phyloP scores from a whole-genome alignment of 1,284 basidiomycete species.

The Rhodotorula sp. region DNA sequence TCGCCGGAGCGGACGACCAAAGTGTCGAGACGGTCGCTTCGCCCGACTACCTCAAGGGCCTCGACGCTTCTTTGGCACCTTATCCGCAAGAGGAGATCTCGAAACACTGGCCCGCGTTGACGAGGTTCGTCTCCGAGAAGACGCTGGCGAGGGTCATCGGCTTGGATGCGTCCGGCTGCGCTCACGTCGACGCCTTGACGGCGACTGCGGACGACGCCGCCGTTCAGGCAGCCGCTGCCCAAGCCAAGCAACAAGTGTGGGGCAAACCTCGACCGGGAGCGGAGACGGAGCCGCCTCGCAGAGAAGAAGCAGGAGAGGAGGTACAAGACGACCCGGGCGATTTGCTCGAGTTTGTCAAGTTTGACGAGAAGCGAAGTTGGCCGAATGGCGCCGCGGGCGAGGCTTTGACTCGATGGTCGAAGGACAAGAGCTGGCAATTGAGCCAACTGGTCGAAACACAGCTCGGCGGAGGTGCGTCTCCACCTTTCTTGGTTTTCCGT shows the following conservation, averaged over 20 bases:
- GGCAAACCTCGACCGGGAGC: constrained; percentile 10
- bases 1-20: background rate
- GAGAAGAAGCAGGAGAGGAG: constrained; percentile 7
- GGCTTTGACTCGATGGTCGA: constrained; percentile 50
- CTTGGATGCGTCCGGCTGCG: constrained; percentile 45
- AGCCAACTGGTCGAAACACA: constrained; percentile 44
- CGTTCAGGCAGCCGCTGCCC: background rate
- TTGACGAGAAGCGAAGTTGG: constrained; percentile 53
- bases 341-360: constrained; percentile 47
- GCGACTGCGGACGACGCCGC: constrained; percentile 31
- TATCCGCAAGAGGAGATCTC: constrained; percentile 49
- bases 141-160: constrained; percentile 48
- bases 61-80: constrained; percentile 51
- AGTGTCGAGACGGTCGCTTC: constrained; percentile 26
- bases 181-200: constrained; percentile 44
- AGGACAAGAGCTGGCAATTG: constrained; percentile 53
- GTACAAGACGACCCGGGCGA: constrained; percentile 24
- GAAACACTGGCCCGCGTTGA: constrained; percentile 48
- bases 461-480: constrained; percentile 47
- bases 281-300: constrained; percentile 6
- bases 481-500: too few relatives aligned
- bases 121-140: constrained; percentile 40
- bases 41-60: constrained; percentile 48
- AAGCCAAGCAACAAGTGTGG: background rate
- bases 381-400: constrained; percentile 50